phyloP scores from a whole-genome alignment of 2,329 filamentous ascomycete species.

The Ambrosiella cleistominuta region DNA sequence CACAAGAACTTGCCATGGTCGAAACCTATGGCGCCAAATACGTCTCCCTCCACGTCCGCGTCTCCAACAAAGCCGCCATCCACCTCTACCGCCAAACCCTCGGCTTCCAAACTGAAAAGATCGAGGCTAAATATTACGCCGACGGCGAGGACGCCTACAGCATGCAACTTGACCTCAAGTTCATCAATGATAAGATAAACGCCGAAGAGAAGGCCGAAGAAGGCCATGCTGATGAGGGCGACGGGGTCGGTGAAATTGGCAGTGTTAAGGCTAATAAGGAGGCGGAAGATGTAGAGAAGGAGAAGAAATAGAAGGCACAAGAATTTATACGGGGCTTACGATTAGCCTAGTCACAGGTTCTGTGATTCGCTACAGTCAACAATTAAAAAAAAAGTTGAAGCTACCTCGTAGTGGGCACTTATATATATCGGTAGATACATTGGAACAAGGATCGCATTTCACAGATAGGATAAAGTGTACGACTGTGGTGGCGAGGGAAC shows the following conservation, averaged over 20 bases:
- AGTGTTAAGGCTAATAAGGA: constrained; percentile 14
- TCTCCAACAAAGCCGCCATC: constrained; percentile 81
- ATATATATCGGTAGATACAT: too few relatives aligned
- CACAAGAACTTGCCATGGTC: constrained; percentile 77
- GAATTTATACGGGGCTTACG: background rate
- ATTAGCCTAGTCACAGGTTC: too few relatives aligned
- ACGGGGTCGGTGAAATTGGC: constrained; percentile 51
- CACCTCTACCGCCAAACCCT: constrained; percentile 86
- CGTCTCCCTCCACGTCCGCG: constrained; percentile 87
- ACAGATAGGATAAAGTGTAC: too few relatives aligned
- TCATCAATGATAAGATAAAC: constrained; percentile 33
- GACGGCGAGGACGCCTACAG: constrained; percentile 92
- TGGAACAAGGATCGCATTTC: too few relatives aligned
- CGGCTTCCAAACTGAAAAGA: constrained; percentile 73
- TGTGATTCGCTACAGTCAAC: too few relatives aligned
- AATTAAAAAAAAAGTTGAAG: too few relatives aligned
- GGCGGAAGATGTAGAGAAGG: constrained; percentile 26
- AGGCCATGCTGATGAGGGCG: constrained; percentile 43
- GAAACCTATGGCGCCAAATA: constrained; percentile 84
- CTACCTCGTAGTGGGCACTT: too few relatives aligned
- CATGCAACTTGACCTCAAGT: constrained; percentile 73
- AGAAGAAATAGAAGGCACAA: background rate
- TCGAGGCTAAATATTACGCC: constrained; percentile 83
- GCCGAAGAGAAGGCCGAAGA: constrained; percentile 26
- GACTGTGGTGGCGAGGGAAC: too few relatives aligned